Percentiles rank a stretch among this genome's conserved stretches.
These are phyloP conservation scores for Aspergillus chevalieri DNA, from an alignment of 2,329 filamentous ascomycete species.

Conservation along the genomic window DNA sequence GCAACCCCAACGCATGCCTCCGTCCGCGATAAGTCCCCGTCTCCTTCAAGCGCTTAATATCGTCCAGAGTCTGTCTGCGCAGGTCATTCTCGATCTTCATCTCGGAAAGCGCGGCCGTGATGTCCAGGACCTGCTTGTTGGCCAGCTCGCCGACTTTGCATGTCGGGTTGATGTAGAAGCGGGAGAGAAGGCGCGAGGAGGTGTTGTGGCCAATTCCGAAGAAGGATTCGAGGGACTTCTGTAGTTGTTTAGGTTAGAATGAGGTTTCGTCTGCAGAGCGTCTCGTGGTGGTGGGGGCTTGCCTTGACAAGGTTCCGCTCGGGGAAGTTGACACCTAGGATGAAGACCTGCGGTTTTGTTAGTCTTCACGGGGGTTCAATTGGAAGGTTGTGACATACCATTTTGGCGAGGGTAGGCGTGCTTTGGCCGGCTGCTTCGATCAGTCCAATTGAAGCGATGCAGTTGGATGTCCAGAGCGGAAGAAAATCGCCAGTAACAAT, in stretches of 20 bases:
- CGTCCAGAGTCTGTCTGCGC: conserved; percentile 68
- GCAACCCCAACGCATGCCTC: conserved; percentile 86
- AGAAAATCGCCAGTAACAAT: conserved; percentile 30
- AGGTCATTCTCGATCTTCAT: conserved; percentile 95
- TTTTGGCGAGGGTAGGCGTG: conserved; percentile 17
- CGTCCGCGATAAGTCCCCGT: conserved; percentile 86
- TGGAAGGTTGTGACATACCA: conserved; percentile 18
- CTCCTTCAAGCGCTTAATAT: conserved; percentile 79
- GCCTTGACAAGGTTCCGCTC: conserved; percentile 80
- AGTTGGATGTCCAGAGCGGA: conserved; percentile 13
- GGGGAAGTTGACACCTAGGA: conserved; percentile 79
- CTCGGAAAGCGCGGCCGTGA: conserved; percentile 77
- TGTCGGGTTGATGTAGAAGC: conserved; percentile 78
- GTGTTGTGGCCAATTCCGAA: conserved; percentile 72
- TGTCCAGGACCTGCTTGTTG: conserved; percentile 68
- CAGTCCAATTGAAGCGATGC: not conserved
- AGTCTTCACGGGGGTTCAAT: conserved; percentile 1
- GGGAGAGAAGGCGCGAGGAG: conserved; percentile 73
- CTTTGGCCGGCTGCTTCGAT: not conserved
- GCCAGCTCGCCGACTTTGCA: conserved; percentile 70
- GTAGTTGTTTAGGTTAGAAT: not conserved
- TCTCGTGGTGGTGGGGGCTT: conserved; percentile 26
- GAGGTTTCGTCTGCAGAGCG: not conserved
- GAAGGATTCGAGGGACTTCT: conserved; percentile 66
- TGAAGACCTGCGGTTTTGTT: conserved; percentile 59